Conservation (phyloP, 768 basidiomycete species). For the Hygrophorus pudorinus region DNA sequence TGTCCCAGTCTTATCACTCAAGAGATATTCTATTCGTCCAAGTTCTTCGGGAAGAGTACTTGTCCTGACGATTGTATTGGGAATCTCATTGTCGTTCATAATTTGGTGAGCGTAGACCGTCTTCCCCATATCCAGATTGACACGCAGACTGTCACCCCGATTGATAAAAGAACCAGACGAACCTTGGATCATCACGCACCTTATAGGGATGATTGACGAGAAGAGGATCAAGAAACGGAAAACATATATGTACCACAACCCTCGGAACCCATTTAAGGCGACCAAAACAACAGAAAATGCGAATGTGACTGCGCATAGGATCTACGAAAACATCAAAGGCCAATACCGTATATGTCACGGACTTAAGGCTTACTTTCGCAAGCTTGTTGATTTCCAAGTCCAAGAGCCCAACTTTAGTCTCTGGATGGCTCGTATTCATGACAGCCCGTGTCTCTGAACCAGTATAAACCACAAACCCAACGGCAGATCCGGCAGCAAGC, state of each 20-base stretch:
- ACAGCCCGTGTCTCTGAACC: slow-evolving; percentile 93
- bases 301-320: slow-evolving; percentile 91
- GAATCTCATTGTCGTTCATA: slow-evolving; percentile 88
- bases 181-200: slow-evolving; percentile 43
- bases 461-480: slow-evolving; percentile 92
- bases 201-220: slow-evolving; percentile 98
- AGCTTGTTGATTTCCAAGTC: slow-evolving; percentile 93
- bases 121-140: slow-evolving; percentile 99
- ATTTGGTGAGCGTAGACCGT: slow-evolving; percentile 96
- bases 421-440: slow-evolving; percentile 97
- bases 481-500: slow-evolving; percentile 85
- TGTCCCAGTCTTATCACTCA: slow-evolving; percentile 98
- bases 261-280: slow-evolving; percentile 92
- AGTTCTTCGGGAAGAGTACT: slow-evolving; percentile 95
- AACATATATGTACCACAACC: slow-evolving; percentile 92
- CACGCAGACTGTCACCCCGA: slow-evolving; percentile 45
- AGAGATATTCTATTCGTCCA: slow-evolving; percentile 87
- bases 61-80: slow-evolving; percentile 93
- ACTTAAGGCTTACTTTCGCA: slow-evolving; percentile 69
- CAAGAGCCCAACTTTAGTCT: slow-evolving; percentile 85
- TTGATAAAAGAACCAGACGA: background rate
- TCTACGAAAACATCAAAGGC: slow-evolving; percentile 43
- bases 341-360: no score
- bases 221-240: slow-evolving; percentile 96
- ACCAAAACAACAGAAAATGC: slow-evolving; percentile 85